phyloP scores from a whole-genome alignment of 768 basidiomycete species.

The Amylocystis lapponica region DNA sequence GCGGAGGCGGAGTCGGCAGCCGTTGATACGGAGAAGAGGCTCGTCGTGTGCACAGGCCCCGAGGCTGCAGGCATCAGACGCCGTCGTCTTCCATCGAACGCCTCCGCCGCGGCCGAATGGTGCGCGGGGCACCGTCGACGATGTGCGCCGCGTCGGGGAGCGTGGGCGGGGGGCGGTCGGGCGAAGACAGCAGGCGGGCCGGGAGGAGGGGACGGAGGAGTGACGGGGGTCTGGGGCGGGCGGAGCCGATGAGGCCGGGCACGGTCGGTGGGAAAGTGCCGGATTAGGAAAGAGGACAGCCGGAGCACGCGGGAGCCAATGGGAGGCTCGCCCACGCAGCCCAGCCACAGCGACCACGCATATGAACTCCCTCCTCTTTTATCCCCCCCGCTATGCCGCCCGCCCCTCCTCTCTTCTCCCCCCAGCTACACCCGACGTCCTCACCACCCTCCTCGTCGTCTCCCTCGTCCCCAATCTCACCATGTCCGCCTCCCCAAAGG shows the following conservation, averaged over 20 bases:
- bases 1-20: slow-evolving; percentile 1
- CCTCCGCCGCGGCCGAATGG: slow-evolving; percentile 1
- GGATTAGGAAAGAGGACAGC: neutral
- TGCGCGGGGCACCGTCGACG: neutral
- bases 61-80: slow-evolving; percentile 14
- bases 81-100: neutral
- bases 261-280: neutral
- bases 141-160: too few species aligned
- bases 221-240: neutral
- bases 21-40: slow-evolving; percentile 1
- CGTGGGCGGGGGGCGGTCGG: neutral
- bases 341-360: neutral
- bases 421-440: slow-evolving; percentile 1
- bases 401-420: slow-evolving; percentile 36
- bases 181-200: neutral
- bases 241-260: neutral
- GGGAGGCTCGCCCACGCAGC: neutral
- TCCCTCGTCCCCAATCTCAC: neutral
- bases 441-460: neutral
- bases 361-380: slow-evolving; percentile 9
- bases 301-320: neutral
- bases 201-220: neutral
- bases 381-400: slow-evolving; percentile 11
- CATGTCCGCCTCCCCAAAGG: slow-evolving; percentile 22
- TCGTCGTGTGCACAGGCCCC: neutral